Evolutionary conservation across 176 grass and related monocot species (phyloP), one percentile per base, ranked within the genome.

Genomic region (Luzula sylvatica): DNA sequence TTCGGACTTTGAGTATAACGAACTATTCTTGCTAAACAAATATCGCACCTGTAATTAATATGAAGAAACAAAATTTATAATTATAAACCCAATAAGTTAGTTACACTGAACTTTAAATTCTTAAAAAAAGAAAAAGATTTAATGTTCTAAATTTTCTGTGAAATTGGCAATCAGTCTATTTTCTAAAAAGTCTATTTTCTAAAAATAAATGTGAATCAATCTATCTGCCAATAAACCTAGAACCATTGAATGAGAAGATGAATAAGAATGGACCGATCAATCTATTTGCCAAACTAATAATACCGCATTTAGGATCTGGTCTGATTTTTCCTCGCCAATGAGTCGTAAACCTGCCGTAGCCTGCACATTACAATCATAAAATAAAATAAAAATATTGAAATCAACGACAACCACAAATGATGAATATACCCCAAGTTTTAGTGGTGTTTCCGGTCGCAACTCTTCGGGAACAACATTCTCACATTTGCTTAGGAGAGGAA

Each of bases 241-340:
- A 12, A 11, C 1, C 1, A 19, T 19, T 1, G 2, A 13, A 24
- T 16, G n/a, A n/a, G 5, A 9, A 56, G 29, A 15, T 40, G 5
- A 47, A 14, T 50, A 11, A 21, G 20, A n/a, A n/a, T n/a, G n/a
- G n/a, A n/a, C n/a, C n/a, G n/a, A n/a, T n/a, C n/a, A n/a, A n/a
- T n/a, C n/a, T n/a, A n/a, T n/a, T n/a, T n/a, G n/a, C n/a, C n/a
- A 28, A 3, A n/a, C 47, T 46, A 57, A n/a, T n/a, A n/a, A 3
- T 78, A 78, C 63, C 21, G 68, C 80, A 57, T 73, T 18, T 9
- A 83, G 68, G 17, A 83, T 83, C 15, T 68, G 23, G n/a, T 77
- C 51, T 0, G 80, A 41, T 24, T 65, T 51, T 41, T 65, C 25
- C 9, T 72, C 55, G 52, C 80, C 73, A 0, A 83, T 20, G 7